A percentile compares a stretch with the other conserved stretches of the same genome.
Conservation (phyloP, 768 basidiomycete genomes). For the Pleurotus citrinopileatus region DNA sequence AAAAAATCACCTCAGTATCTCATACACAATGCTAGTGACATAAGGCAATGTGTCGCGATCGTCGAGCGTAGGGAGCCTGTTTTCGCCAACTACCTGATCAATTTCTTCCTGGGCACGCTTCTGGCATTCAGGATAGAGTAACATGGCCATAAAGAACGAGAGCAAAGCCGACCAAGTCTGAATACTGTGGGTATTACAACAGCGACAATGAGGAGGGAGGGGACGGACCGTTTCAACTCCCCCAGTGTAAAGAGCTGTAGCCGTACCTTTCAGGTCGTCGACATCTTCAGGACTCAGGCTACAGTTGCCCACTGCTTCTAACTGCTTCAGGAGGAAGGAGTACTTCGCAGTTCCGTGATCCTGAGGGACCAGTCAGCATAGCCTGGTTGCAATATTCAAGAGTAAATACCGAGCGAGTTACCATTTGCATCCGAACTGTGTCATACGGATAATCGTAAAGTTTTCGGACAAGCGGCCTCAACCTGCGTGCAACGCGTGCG, state of each 20-base stretch:
- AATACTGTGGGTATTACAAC: not conserved
- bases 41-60: slow-evolving; percentile 23
- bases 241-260: slow-evolving; percentile 50
- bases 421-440: slow-evolving; percentile 29
- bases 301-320: slow-evolving; percentile 38
- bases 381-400: no score
- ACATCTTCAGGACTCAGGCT: slow-evolving; percentile 38
- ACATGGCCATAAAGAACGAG: slow-evolving; percentile 25
- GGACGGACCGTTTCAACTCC: slow-evolving; percentile 34
- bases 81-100: slow-evolving; percentile 20
- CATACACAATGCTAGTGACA: slow-evolving; percentile 23
- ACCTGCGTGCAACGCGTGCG: slow-evolving; percentile 17
- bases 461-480: slow-evolving; percentile 12
- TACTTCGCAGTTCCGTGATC: slow-evolving; percentile 37
- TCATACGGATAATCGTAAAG: slow-evolving; percentile 29
- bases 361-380: slow-evolving; percentile 25
- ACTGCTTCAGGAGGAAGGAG: slow-evolving; percentile 42
- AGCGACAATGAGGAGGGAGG: no score
- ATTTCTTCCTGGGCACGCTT: slow-evolving; percentile 26
- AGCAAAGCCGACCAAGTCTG: slow-evolving; percentile 13
- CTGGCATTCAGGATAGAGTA: slow-evolving; percentile 22
- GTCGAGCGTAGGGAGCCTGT: slow-evolving; percentile 23
- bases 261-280: slow-evolving; percentile 52
- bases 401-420: no score
- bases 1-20: slow-evolving; percentile 8